These are phyloP conservation scores for Letharia lupina DNA, from an alignment of 495 filamentous ascomycete species.

Conservation along the genomic window DNA sequence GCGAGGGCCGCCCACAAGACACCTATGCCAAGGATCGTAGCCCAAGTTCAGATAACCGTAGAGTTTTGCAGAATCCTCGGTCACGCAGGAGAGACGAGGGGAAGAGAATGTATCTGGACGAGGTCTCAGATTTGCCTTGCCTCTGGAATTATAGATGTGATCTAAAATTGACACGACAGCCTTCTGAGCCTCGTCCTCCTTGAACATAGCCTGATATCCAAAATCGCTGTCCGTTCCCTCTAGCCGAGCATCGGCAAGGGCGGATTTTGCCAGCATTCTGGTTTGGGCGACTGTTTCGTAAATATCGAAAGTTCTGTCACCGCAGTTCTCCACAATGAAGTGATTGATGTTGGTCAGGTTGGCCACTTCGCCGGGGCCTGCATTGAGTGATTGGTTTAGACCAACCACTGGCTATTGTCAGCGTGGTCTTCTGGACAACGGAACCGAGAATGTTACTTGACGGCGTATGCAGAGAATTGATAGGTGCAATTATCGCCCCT, in stretches of 20 bases:
- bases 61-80: neutral
- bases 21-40: constrained; percentile 12
- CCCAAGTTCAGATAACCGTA: constrained; percentile 1
- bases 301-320: neutral
- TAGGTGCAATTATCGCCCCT: neutral
- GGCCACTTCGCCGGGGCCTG: neutral
- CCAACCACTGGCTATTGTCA: neutral
- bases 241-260: neutral
- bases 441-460: neutral
- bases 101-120: neutral
- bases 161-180: neutral
- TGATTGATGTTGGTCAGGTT: neutral
- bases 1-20: neutral
- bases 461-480: neutral
- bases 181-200: neutral
- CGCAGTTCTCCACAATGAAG: constrained; percentile 6
- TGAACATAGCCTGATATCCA: constrained; percentile 10
- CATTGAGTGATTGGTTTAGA: neutral
- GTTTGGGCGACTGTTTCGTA: neutral
- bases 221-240: neutral
- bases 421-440: neutral
- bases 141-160: neutral
- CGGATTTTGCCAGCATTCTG: neutral
- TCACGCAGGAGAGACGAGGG: constrained; percentile 2
- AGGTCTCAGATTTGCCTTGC: constrained; percentile 1